Evolutionary conservation across 805 yeast genomes (phyloP), one percentile per base, ranked within the genome.

Genomic region (Metschnikowia hibisci): DNA sequence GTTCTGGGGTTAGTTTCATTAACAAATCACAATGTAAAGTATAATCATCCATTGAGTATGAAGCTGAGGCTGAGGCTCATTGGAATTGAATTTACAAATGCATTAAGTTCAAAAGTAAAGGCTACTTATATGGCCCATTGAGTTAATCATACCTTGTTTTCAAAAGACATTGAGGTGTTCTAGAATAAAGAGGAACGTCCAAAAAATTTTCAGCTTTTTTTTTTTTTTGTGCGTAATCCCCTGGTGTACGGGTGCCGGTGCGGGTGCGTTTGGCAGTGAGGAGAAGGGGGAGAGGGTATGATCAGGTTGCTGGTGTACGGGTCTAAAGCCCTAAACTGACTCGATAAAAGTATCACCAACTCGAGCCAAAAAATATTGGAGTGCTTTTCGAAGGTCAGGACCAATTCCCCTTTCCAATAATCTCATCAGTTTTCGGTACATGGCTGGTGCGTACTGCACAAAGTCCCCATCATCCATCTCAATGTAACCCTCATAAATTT

Each of bases 401-500:
- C 82, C 74, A 47, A 83, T 69, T 48, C 75, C 75, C 64, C 80
- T 81, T 47, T 80, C 80, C 46, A 86, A 71, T 36, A 84, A 69
- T 42, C 68, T 69, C 57, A 84, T 63, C 26, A 82, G 79, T 39
- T 80, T 66, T 27, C 70, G 73, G 61, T 83, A 85, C 67, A 84
- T 76, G 14, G 61, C 69, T 0, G 87, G 80, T 53, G 85, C 74
- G 55, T 78, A 71, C 41, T 62, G 61, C 28, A 60, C 60, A 60
- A 87, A 88, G 61, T 88, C 95, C 1, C 67, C 77, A 39, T 81
- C 86, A 53, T 84, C 86, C 51, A 93, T 74, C 56, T 82, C 86
- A 36, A 80, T 78, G 56, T 82, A 84, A 3, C 96, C 96, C 60
- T 85, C 89, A 50, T 84, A 68, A 18, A 93, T 84, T 60, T 86